These are phyloP conservation scores for Colletotrichum sp. DNA, from an alignment of 2,329 filamentous ascomycete genomes.

Conservation along the genomic window DNA sequence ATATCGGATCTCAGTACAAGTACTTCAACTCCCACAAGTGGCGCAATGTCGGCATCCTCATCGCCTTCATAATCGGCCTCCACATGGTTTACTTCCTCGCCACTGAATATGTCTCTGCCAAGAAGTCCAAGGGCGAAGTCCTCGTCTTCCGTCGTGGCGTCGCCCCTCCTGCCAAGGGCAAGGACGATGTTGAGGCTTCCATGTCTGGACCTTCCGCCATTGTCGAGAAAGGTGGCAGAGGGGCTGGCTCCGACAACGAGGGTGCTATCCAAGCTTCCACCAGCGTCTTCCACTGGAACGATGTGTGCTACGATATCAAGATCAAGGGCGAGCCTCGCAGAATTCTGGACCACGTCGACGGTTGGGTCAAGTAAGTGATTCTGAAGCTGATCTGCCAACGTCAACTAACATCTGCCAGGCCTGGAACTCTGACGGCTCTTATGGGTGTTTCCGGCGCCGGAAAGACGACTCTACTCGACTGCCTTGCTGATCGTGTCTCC, in stretches of 20 bases:
- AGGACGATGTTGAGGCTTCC: constrained; percentile 15
- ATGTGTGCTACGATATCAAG: constrained; percentile 73
- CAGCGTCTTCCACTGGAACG: constrained; percentile 71
- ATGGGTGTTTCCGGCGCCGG: constrained; percentile 45
- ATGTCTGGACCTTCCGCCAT: constrained; percentile 14
- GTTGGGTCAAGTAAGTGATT: constrained; percentile 65
- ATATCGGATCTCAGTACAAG: constrained; percentile 46
- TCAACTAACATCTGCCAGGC: neutral
- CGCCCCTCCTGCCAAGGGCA: neutral
- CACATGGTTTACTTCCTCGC: constrained; percentile 52
- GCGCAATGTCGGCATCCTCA: constrained; percentile 62
- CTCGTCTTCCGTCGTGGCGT: constrained; percentile 60
- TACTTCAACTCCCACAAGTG: constrained; percentile 53
- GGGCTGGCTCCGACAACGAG: neutral
- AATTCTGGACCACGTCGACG: constrained; percentile 70
- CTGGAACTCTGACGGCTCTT: constrained; percentile 65
- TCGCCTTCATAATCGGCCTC: constrained; percentile 55
- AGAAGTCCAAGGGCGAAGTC: constrained; percentile 66
- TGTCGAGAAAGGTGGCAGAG: constrained; percentile 15
- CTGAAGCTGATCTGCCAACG: no score
- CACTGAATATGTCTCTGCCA: constrained; percentile 49
- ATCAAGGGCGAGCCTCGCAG: constrained; percentile 66
- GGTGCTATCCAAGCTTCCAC: constrained; percentile 48
- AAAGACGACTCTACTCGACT: constrained; percentile 62
- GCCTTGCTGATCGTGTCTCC: constrained; percentile 69